phyloP scores from a whole-genome alignment of 2,329 filamentous ascomycete genomes.

The Blumeria hordei region DNA sequence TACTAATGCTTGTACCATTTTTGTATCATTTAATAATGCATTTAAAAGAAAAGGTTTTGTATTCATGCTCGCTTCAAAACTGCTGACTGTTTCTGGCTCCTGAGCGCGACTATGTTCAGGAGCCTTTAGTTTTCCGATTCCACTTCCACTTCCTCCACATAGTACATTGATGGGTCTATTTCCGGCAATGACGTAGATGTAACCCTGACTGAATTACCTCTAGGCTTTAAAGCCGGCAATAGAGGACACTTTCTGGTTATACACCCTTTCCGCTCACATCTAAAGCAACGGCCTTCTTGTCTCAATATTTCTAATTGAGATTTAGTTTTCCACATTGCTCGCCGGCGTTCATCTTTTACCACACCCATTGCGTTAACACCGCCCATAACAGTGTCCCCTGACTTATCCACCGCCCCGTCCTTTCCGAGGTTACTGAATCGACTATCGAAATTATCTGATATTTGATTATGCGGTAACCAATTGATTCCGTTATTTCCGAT shows the following conservation, averaged over 20 bases:
- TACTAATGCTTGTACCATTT: neutral
- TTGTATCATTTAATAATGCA: neutral
- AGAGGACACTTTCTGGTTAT: neutral
- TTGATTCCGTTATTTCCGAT: no score
- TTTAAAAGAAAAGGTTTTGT: neutral
- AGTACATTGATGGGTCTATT: neutral
- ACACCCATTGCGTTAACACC: neutral
- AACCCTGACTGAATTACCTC: neutral
- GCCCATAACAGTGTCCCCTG: neutral
- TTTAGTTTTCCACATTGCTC: neutral
- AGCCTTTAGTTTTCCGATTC: neutral
- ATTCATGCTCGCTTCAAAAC: neutral
- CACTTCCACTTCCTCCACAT: neutral
- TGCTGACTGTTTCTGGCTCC: neutral
- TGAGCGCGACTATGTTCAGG: neutral
- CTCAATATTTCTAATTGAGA: neutral
- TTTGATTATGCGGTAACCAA: no score
- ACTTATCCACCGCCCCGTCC: neutral
- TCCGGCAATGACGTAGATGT: neutral
- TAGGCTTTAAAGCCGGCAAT: neutral
- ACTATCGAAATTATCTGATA: no score
- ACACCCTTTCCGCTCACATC: neutral
- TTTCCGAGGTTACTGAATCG: no score
- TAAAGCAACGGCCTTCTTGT: neutral
- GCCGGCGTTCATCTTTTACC: neutral